Base-by-base conservation (phyloP, 176 grass and related monocot species). In the Eleusine indica region DNA sequence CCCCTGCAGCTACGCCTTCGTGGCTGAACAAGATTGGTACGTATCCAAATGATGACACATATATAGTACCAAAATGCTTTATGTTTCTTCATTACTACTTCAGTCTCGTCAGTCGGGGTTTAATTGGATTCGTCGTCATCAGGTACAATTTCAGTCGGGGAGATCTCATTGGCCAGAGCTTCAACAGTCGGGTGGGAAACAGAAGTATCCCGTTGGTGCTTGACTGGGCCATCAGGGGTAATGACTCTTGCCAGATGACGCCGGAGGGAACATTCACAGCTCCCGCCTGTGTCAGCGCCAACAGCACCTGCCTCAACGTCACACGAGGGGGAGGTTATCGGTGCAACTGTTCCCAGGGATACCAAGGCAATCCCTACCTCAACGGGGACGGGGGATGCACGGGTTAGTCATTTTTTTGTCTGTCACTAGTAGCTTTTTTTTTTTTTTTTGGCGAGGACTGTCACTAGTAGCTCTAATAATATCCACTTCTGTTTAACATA, bases 331-430 rank as follows among this genome's bases (percentile, higher is more conserved):
- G 0, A 0, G 86, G 90, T 0, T 91, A 91, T 3, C 71, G 68
- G 0, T 91, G 90, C 48, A 77, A 70, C 0, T 91, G 90, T 47
- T 49, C 30, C 3, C 0, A 35, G 1, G 90, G 90, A 75, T 91
- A 91, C 47, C 0, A 7, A 0, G 86, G 90, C 16, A 91, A 88
- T 51, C 86, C 90, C 4, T 91, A 91, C 7, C 8, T 48, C 14
- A 0, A 2, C 0, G 14, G 44, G 8, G 86, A 2, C 0, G 14
- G 44, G 8, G 86, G 86, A 77, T 91, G 86, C 16, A 52, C 3
- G 18, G 73, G 89, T 35, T 35, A 35, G 32, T 35, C 2, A 35
- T 1, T 35, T 2, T 2, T 35, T 35, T 35, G 32, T 35, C 32
- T 35, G 32, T 35, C 32, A 1, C 32, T 35, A 35, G 32, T 2